These are phyloP conservation scores for Aspergillus sojae DNA, from an alignment of 2,329 filamentous ascomycete species.

Conservation along the genomic window DNA sequence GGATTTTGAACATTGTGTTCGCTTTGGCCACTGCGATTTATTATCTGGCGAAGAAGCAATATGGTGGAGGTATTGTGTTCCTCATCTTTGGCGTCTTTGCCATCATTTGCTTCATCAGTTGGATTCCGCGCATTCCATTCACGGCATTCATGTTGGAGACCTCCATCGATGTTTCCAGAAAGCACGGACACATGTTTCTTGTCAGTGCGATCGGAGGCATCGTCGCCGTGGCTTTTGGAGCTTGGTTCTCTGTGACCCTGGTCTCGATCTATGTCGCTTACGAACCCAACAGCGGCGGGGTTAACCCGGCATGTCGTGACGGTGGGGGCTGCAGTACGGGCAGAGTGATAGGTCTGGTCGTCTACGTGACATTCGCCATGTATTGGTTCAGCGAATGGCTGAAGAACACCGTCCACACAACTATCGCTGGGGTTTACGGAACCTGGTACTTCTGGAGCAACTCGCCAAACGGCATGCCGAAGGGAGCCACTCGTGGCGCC, in stretches of 20 bases:
- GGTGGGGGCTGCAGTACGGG: constrained; percentile 66
- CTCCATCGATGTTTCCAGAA: constrained; percentile 80
- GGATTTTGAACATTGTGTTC: constrained; percentile 82
- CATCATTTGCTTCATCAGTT: constrained; percentile 80
- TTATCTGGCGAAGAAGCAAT: constrained; percentile 77
- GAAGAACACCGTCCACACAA: constrained; percentile 90
- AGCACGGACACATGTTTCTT: constrained; percentile 81
- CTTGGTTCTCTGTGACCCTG: constrained; percentile 84
- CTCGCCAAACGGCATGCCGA: constrained; percentile 67
- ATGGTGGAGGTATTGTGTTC: constrained; percentile 84
- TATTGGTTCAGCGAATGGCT: constrained; percentile 95
- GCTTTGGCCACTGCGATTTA: constrained; percentile 85
- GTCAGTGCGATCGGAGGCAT: constrained; percentile 84
- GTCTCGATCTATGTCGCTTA: constrained; percentile 86
- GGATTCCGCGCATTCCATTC: constrained; percentile 90
- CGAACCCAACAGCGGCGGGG: constrained; percentile 56
- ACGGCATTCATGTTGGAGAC: constrained; percentile 87
- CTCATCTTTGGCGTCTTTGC: constrained; percentile 79
- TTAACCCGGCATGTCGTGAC: constrained; percentile 59
- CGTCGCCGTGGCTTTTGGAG: constrained; percentile 72
- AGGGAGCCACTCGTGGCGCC: constrained; percentile 79
- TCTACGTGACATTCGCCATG: constrained; percentile 85
- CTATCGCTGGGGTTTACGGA: constrained; percentile 84
- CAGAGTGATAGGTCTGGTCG: constrained; percentile 81
- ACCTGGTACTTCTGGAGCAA: constrained; percentile 84